These are phyloP conservation scores for Plenodomus biglobosus DNA, from an alignment of 2,329 filamentous ascomycete species.

Conservation along the genomic window DNA sequence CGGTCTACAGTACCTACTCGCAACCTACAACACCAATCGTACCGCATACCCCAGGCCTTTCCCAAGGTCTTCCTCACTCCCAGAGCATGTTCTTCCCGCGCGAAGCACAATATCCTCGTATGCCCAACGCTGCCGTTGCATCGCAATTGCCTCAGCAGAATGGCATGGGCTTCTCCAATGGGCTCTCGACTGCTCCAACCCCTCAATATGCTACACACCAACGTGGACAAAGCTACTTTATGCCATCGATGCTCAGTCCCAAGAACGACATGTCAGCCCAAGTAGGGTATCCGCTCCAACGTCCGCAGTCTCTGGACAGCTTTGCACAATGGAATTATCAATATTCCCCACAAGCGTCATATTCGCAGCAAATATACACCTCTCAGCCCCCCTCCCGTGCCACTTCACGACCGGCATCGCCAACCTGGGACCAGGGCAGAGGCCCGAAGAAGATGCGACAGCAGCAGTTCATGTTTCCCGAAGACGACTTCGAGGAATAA, in stretches of 20 bases:
- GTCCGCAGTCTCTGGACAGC: slow-evolving; percentile 30
- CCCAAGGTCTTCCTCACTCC: slow-evolving; percentile 21
- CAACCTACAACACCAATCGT: slow-evolving; percentile 32
- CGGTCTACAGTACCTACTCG: slow-evolving; percentile 28
- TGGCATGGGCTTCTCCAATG: slow-evolving; percentile 13
- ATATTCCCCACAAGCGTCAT: slow-evolving; percentile 17
- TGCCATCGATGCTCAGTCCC: slow-evolving; percentile 27
- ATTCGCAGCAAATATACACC: slow-evolving; percentile 26
- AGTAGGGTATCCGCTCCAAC: slow-evolving; percentile 21
- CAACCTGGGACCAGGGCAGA: slow-evolving; percentile 32
- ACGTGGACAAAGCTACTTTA: slow-evolving; percentile 23
- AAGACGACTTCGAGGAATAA: slow-evolving; percentile 20
- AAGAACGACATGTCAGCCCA: slow-evolving; percentile 17
- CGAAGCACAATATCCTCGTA: slow-evolving; percentile 17
- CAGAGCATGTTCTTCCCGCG: slow-evolving; percentile 22
- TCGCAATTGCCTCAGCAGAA: slow-evolving; percentile 14
- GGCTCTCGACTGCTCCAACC: slow-evolving; percentile 10
- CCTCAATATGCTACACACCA: slow-evolving; percentile 21
- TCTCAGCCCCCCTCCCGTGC: slow-evolving; percentile 31
- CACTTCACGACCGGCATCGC: slow-evolving; percentile 30
- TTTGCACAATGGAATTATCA: slow-evolving; percentile 27
- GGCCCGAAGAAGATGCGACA: slow-evolving; percentile 26
- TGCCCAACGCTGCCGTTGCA: slow-evolving; percentile 8
- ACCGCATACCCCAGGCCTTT: slow-evolving; percentile 20
- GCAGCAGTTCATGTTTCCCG: slow-evolving; percentile 20